These are phyloP conservation scores for Thecaphora frezii DNA, from an alignment of 1,284 basidiomycete genomes.

Conservation along the genomic window DNA sequence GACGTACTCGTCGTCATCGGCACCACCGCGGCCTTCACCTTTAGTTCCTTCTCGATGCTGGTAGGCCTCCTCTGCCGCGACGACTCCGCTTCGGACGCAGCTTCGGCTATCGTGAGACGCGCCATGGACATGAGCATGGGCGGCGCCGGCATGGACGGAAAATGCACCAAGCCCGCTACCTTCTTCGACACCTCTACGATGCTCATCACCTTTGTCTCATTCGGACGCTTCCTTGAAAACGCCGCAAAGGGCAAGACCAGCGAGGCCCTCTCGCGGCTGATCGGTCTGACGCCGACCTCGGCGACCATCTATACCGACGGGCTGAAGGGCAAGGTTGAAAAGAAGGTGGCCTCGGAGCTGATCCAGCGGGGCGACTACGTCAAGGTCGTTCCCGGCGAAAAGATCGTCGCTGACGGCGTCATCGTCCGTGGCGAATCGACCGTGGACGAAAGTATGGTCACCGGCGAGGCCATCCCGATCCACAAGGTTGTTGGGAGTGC, in stretches of 20 bases:
- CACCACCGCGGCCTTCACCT: conserved; percentile 88
- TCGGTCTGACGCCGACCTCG: conserved; percentile 90
- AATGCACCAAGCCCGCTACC: conserved; percentile 75
- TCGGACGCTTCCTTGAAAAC: conserved; percentile 94
- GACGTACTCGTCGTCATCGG: conserved; percentile 95
- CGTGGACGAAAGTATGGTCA: conserved; percentile 95
- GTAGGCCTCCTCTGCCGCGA: conserved; percentile 40
- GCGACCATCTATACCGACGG: conserved; percentile 83
- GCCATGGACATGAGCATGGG: conserved; percentile 13
- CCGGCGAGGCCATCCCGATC: conserved; percentile 90
- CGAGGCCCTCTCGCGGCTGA: conserved; percentile 91
- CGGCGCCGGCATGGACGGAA: conserved; percentile 50
- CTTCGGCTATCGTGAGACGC: conserved; percentile 3
- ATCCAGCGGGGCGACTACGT: conserved; percentile 91
- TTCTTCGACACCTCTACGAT: conserved; percentile 99
- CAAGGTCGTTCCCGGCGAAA: conserved; percentile 94
- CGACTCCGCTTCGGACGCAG: conserved; percentile 1
- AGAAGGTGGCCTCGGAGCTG: conserved; percentile 88
- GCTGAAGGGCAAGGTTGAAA: conserved; percentile 69
- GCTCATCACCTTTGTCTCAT: conserved; percentile 94
- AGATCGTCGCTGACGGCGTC: conserved; percentile 91
- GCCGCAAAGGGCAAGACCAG: conserved; percentile 95
- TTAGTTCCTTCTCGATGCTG: conserved; percentile 74
- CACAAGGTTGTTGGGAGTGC: conserved; percentile 77
- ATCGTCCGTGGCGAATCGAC: conserved; percentile 82